Evolutionary conservation across 805 yeast species (phyloP), one percentile per base, ranked within the genome.

Genomic region (Candida easanensis): DNA sequence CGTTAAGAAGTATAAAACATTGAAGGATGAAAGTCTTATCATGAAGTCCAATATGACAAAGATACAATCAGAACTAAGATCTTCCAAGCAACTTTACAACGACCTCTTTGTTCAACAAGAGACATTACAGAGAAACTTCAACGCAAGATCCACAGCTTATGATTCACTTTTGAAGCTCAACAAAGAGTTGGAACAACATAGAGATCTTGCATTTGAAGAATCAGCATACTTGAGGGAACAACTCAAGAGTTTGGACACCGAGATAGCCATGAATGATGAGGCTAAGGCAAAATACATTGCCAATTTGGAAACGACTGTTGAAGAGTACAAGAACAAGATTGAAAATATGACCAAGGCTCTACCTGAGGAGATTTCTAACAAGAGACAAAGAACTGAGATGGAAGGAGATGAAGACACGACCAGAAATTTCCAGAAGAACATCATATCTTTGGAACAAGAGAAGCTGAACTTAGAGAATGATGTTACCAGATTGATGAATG

Each of bases 181-280:
- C 38, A 60, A 46, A 62, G 74, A 80, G 42, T 57, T 76, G 5
- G 77, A 77, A 38, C 73, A 75, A 41, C 82, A 80, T 44, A 70
- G 70, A 39, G 54, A 65, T 3, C 63, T 83, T 33, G 74, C 81
- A n/a, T 54, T 65, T 19, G 78, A 76, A 48, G 90, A 84, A 54
- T 72, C 80, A 22, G 76, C 71, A 41, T 70, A 80, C 44, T 62
- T 84, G 41, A 67, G 84, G 45, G 69, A 69, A 32, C 82, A 80
- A 59, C 57, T 84, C 39, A 73, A 79, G 41, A 71, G 71, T 23
- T 57, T 76, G 36, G 82, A 77, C 45, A 54, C 58, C 11, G 52
- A 57, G 32, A 58, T 58, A 17, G 41, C 53, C 7, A 33, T 46
- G 23, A 50, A 50, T 27, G 50, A 51, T n/a, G 44, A 52, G 22